Evolutionary conservation across 2,329 filamentous ascomycete genomes (phyloP), one percentile per base, ranked within the genome.

Genomic region (Colletotrichum sp.): DNA sequence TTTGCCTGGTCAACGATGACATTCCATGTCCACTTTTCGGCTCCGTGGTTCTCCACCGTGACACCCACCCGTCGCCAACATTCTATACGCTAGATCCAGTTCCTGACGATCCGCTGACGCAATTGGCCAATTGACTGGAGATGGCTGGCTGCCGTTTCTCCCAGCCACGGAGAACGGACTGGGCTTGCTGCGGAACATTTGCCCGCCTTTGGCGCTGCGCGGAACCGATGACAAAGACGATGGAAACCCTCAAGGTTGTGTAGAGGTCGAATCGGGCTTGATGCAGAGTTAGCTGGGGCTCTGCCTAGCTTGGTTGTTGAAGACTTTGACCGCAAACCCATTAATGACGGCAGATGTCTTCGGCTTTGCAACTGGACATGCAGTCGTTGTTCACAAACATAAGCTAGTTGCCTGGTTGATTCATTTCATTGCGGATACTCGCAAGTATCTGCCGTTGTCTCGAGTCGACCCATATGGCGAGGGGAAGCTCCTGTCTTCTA

Each of bases 1-100:
- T 69, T 68, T 18, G 56, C 66, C 69, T 71, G 52, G 61, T 32
- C 70, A 65, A 68, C 65, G 70, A 75, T 75, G 74, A 75, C 74
- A 75, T 75, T 73, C 64, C 56, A 18, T 58, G 69, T 56, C 73
- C 69, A 67, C 73, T 72, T 65, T 71, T 25, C 58, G 39, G 55
- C 36, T 58, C 27, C 65, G 58, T 65, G 52, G 30, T 70, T 61
- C 70, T 65, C 74, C 74, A 69, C 70, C 56, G 30, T 25, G 43
- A 48, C 10, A n/a, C 9, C 43, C 43, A 48, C 43, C 43, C 43
- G 43, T 56, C 65, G 64, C 62, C 73, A 72, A 75, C 69, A 72
- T 75, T 62, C 25, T 18, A 39, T 15, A 39, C 68, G 28, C 66
- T 56, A 68, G 70, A 30, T 43, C 70, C 65, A 73, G 70, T 73